Percentiles rank a stretch among this genome's conserved stretches.
Conservation (phyloP, 2,329 filamentous ascomycete species). For the Apiospora marii region DNA sequence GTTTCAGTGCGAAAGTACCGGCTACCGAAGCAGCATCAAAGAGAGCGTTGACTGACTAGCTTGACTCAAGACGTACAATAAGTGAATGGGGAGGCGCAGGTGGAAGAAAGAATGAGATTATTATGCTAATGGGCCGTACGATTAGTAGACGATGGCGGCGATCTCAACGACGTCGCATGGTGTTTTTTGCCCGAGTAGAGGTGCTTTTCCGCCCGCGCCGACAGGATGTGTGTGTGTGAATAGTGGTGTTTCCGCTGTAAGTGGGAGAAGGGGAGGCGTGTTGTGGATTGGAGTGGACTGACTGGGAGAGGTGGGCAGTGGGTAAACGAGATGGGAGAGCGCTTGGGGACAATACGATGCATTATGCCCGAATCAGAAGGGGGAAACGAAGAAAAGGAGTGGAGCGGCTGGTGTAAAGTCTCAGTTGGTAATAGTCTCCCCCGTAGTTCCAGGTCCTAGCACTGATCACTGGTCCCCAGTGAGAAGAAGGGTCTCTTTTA, state of each 20-base stretch:
- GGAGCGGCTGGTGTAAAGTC: neutral
- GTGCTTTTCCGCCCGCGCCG: slow-evolving; percentile 9
- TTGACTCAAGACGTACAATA: neutral
- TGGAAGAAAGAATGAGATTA: slow-evolving; percentile 7
- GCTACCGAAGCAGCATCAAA: neutral
- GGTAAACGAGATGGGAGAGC: neutral
- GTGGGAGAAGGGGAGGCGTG: neutral
- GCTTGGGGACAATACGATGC: neutral
- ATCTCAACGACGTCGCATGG: slow-evolving; percentile 7
- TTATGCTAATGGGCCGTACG: neutral
- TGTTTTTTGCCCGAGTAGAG: slow-evolving; percentile 1
- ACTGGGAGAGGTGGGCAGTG: neutral
- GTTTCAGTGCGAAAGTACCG: slow-evolving; percentile 3
- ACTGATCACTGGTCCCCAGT: neutral
- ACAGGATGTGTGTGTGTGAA: neutral
- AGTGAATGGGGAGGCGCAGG: neutral
- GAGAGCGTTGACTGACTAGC: neutral
- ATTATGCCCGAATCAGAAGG: slow-evolving; percentile 7
- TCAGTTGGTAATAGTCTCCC: neutral
- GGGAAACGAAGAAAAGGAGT: slow-evolving; percentile 8
- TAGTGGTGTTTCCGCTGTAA: neutral
- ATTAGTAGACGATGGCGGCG: neutral
- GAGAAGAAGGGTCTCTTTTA: neutral
- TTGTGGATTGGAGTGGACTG: neutral
- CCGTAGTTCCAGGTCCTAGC: slow-evolving; percentile 1